These are phyloP conservation scores for Ogataea sp. DNA, from an alignment of 805 yeast genomes.

Conservation along the genomic window DNA sequence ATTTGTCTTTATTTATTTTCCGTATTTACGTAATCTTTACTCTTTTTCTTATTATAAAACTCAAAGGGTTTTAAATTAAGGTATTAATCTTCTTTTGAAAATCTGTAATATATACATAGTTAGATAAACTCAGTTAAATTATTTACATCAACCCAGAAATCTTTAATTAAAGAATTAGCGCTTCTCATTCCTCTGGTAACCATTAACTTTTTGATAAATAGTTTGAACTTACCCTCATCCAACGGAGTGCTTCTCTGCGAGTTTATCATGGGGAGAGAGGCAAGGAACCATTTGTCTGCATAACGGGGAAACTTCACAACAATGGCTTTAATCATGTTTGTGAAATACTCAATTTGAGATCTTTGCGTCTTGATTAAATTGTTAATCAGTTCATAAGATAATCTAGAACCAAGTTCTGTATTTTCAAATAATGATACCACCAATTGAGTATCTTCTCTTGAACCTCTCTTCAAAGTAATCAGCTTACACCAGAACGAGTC, in stretches of 20 bases:
- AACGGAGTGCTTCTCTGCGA: too few relatives aligned
- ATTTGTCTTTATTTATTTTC: too few relatives aligned
- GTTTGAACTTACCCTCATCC: too few relatives aligned
- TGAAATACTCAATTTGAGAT: slow-evolving; percentile 52
- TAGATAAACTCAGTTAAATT: slow-evolving; percentile 31
- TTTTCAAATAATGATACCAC: slow-evolving; percentile 19
- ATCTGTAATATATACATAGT: not conserved
- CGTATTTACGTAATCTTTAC: too few relatives aligned
- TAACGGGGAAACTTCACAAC: slow-evolving; percentile 27
- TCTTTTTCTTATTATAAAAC: too few relatives aligned
- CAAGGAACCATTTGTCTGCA: slow-evolving; percentile 40
- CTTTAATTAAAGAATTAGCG: slow-evolving; percentile 46
- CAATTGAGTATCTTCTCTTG: slow-evolving; percentile 31
- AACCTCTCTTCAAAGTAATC: slow-evolving; percentile 36
- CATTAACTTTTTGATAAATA: slow-evolving; percentile 46
- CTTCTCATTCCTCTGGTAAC: slow-evolving; percentile 60
- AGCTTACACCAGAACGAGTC: slow-evolving; percentile 49
- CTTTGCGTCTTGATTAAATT: slow-evolving; percentile 44
- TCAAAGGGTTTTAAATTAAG: too few relatives aligned
- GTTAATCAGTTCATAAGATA: slow-evolving; percentile 29
- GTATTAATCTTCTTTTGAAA: too few relatives aligned
- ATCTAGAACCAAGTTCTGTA: slow-evolving; percentile 22
- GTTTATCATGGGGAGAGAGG: slow-evolving; percentile 22
- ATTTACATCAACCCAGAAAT: slow-evolving; percentile 58
- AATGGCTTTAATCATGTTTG: slow-evolving; percentile 39